These are phyloP conservation scores for Trypethelium eluteriae DNA, from an alignment of 495 filamentous ascomycete genomes.

Conservation along the genomic window DNA sequence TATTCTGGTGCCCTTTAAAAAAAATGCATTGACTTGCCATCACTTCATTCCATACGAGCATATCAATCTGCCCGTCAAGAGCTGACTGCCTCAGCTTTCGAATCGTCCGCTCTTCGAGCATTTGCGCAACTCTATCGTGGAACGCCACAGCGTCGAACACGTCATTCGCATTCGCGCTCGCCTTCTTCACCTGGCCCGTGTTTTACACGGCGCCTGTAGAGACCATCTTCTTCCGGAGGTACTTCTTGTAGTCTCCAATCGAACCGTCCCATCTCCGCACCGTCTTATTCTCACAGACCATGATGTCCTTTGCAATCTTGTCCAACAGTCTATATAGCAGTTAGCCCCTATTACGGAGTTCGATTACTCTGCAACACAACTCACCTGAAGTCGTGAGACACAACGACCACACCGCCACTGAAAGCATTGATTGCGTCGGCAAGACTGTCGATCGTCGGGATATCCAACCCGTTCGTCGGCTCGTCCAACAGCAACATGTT, in stretches of 20 bases:
- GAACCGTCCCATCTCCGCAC: constrained; percentile 79
- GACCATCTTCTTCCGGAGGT: constrained; percentile 97
- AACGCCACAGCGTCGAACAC: constrained; percentile 5
- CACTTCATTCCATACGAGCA: neutral
- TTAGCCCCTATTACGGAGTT: constrained; percentile 21
- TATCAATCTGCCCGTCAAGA: neutral
- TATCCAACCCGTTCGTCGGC: constrained; percentile 98
- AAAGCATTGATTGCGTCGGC: constrained; percentile 96
- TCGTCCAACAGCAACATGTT: constrained; percentile 99
- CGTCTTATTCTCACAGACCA: constrained; percentile 96
- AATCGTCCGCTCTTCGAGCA: neutral
- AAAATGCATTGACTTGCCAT: neutral
- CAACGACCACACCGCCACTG: constrained; percentile 93
- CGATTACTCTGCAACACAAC: constrained; percentile 19
- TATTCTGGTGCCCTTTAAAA: neutral
- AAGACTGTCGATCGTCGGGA: constrained; percentile 94
- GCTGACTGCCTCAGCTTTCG: neutral
- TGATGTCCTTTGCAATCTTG: constrained; percentile 99
- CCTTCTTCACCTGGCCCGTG: neutral
- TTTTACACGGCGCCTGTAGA: constrained; percentile 53
- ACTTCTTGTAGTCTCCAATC: constrained; percentile 94
- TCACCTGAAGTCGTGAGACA: constrained; percentile 96
- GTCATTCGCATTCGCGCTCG: neutral
- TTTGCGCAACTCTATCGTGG: neutral
- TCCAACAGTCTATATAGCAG: constrained; percentile 65